phyloP scores from a whole-genome alignment of 352 stramenopile species.

The Pythium angustatum region DNA sequence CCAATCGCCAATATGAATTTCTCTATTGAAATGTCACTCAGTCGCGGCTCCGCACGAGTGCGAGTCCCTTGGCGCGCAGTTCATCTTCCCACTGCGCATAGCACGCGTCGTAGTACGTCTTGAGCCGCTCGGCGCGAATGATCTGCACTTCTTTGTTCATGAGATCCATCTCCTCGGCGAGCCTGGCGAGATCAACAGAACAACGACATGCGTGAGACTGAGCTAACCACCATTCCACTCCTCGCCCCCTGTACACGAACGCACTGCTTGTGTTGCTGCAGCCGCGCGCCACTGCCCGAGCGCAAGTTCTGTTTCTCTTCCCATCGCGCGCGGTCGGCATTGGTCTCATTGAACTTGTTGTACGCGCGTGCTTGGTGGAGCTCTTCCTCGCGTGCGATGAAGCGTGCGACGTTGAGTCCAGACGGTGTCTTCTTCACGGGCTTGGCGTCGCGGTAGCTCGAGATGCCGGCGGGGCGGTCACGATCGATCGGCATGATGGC shows the following conservation, averaged over 20 bases:
- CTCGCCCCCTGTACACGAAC: background rate
- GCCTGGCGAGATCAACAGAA: conserved; percentile 30
- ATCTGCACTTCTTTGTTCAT: conserved; percentile 72
- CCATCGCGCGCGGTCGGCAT: conserved; percentile 58
- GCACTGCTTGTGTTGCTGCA: conserved; percentile 60
- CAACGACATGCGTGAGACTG: background rate
- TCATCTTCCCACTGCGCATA: conserved; percentile 81
- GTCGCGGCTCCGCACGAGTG: conserved; percentile 69
- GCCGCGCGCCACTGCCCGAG: conserved; percentile 46
- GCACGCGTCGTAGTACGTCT: conserved; percentile 75
- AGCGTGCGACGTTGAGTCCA: conserved; percentile 67
- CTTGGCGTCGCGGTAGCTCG: conserved; percentile 32
- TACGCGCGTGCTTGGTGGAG: conserved; percentile 64
- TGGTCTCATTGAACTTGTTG: conserved; percentile 49
- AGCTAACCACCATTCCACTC: background rate
- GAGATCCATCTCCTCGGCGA: conserved; percentile 74
- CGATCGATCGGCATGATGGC: conserved; percentile 50
- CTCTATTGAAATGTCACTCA: conserved; percentile 27
- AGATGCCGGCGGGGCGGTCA: conserved; percentile 51
- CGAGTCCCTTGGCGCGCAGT: conserved; percentile 63
- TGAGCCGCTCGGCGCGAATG: conserved; percentile 62
- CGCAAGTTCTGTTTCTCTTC: conserved; percentile 77
- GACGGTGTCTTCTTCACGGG: conserved; percentile 43
- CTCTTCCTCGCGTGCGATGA: conserved; percentile 78
- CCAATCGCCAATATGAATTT: too few species aligned